Base-by-base conservation (phyloP, 2,329 filamentous ascomycete species). In the Bipolaris zeicola region DNA sequence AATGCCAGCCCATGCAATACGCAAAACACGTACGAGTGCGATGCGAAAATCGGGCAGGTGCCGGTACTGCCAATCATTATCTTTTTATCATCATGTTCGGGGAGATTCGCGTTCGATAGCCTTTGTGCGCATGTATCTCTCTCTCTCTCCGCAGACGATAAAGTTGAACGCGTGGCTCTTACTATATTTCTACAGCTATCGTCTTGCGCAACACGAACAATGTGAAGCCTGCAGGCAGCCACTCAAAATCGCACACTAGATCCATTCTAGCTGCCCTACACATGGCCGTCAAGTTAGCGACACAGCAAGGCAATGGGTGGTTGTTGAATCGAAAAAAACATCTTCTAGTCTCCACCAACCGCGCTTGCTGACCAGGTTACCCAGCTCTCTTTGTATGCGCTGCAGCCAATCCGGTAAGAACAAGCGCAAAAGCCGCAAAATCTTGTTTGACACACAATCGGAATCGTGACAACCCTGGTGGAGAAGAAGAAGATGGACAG, bases 141-240 rank as follows among this genome's bases (percentile, higher is more conserved):
- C 28, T 28, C 28, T 31, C 28, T 45, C 28, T 20, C 18, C 43
- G 43, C 43, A 38, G 22, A 18, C 47, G 42, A 41, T 11, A 16
- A 52, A 45, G 18, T 42, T 39, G 39, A 61, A 56, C 56, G 61
- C 63, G 55, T 68, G 60, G 64, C 50, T 68, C 65, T 67, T 70
- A 31, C 28, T 13, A 63, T 60, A 64, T 68, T 70, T 64, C 64
- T 68, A 67, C 49, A 58, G 65, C 64, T 72, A 69, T 52, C 52
- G 57, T 59, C 58, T 61, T 62, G 68, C 64, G 67, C 63, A 59
- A 54, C 31, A 58, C 52, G 31, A 45, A 57, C 48, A 48, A 38
- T 58, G 58, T 52, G 59, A 55, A 55, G 52, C 55, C 57, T 52
- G 61, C 59, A 28, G 20, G 31, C 31, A 42, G 37, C 49, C 38